A percentile compares a stretch with the other conserved stretches of the same genome.
Conservation (phyloP, 805 yeast genomes). For the Yarrowia deformans region DNA sequence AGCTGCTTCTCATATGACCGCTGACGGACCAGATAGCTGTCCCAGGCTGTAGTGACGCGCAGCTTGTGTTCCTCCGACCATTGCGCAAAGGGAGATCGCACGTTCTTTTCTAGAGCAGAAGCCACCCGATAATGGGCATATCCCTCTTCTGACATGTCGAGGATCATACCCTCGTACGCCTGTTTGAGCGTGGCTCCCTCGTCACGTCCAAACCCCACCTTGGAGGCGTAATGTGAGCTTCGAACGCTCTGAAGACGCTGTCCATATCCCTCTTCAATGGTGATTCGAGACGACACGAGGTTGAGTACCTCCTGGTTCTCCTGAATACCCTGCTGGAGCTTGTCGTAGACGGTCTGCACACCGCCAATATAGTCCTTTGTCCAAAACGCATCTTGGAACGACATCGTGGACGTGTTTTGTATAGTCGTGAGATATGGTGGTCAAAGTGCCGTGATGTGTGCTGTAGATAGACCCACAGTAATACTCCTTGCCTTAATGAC, state of each 20-base stretch:
- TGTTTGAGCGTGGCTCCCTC: constrained; percentile 67
- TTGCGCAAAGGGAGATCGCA: constrained; percentile 68
- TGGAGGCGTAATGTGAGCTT: constrained; percentile 51
- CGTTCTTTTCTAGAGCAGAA: constrained; percentile 60
- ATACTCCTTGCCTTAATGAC: constrained; percentile 13
- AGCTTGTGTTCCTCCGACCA: constrained; percentile 76
- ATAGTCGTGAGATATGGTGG: neutral
- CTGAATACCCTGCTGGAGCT: constrained; percentile 59
- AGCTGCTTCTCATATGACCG: constrained; percentile 57
- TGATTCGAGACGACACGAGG: constrained; percentile 68
- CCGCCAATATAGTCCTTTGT: constrained; percentile 51
- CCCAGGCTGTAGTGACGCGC: constrained; percentile 65
- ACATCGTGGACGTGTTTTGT: constrained; percentile 19
- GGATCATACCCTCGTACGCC: constrained; percentile 61
- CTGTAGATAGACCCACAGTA: constrained; percentile 2
- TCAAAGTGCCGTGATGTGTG: constrained; percentile 3
- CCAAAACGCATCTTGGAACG: constrained; percentile 49
- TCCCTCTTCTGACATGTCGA: constrained; percentile 63
- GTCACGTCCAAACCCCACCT: constrained; percentile 56
- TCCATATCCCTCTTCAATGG: constrained; percentile 71
- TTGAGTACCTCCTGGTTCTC: constrained; percentile 73
- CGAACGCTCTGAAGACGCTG: constrained; percentile 57
- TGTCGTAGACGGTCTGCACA: constrained; percentile 49
- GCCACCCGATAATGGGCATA: constrained; percentile 64
- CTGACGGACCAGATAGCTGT: constrained; percentile 57